Percentiles rank a stretch among this genome's conserved stretches.
Evolutionary conservation across 2,329 filamentous ascomycete species (phyloP).

Genomic region (Dryadomyces quercivorus): DNA sequence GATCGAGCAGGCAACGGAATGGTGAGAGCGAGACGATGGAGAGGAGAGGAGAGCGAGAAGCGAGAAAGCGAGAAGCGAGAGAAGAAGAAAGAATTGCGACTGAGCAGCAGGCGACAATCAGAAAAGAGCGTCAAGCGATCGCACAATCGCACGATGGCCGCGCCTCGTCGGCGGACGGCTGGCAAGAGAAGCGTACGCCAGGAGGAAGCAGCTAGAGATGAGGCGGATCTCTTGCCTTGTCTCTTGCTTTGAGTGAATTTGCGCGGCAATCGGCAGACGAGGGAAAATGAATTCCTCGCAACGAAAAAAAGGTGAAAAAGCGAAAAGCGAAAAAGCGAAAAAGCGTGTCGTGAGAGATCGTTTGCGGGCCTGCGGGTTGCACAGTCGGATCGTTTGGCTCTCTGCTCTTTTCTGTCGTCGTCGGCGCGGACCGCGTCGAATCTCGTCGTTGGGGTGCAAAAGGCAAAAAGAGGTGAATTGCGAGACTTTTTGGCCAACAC

Average conservation of each 20-base stretch:
- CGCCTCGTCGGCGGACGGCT: conserved; percentile 8
- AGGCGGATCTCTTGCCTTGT: not conserved
- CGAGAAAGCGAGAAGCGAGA: not conserved
- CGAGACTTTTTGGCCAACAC: not conserved
- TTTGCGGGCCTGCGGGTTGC: too few species aligned
- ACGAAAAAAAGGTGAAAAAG: not conserved
- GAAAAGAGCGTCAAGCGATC: conserved; percentile 1
- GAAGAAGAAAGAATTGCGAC: not conserved
- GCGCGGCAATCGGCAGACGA: not conserved
- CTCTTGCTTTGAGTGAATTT: not conserved
- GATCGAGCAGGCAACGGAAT: not conserved
- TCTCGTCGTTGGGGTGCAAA: too few species aligned
- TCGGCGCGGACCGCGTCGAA: too few species aligned
- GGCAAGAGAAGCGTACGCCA: conserved; percentile 3
- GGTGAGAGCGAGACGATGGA: not conserved
- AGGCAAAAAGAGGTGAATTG: not conserved
- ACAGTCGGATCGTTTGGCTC: too few species aligned
- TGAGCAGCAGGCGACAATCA: not conserved
- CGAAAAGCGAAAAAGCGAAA: not conserved
- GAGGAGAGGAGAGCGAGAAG: not conserved
- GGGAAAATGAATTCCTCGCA: not conserved
- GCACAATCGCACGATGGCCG: conserved; percentile 4
- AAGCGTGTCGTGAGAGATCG: not conserved
- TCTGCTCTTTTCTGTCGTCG: too few species aligned
- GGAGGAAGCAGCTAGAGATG: conserved; percentile 1